Evolutionary conservation across 768 basidiomycete species (phyloP), one percentile per base, ranked within the genome.

Genomic region (Lentinula detonsa): DNA sequence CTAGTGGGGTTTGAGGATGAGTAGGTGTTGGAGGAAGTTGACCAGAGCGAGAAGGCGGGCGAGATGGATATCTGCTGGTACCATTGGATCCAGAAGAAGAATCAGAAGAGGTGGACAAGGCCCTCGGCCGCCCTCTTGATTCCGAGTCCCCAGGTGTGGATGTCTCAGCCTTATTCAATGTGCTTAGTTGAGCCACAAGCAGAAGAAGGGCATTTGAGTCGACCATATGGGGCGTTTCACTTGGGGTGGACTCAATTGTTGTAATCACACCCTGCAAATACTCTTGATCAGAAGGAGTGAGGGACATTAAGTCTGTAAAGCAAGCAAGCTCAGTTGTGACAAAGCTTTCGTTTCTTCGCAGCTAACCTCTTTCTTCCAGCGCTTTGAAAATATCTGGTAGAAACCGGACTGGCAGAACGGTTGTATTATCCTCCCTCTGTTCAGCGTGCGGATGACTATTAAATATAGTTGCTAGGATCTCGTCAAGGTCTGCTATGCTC

Each of bases 401-500:
- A n/a, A 80, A 82, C 63, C 83, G 80, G 48, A 82, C 90, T 11
- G 90, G 88, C 65, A 93, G 85, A 18, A 81, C 79, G 37, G 86
- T 82, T 60, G 85, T 83, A 57, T 83, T 83, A 18, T 78, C 73
- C 21, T 85, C 81, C 68, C 86, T 85, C 57, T 75, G 67, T 68
- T 82, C 79, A 42, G 83, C 81, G 50, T 82, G 74, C 10, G 86
- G 83, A 67, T 92, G 88, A 37, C 82, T 76, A 60, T 77, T 74
- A 69, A 93, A 91, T 63, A 93, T 82, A 59, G 79, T 78, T 70
- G 84, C 71, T 35, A 92, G 83, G 67, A 86, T 82, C 64, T 81
- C 78, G 69, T 91, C 85, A 61, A 92, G 86, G 73, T 87, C 85
- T 57, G 78, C 80, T 49, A 90, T 78, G 45, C 88, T 90, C 69